Evolutionary conservation across 352 stramenopile genomes (phyloP).

Genomic region (Globisporangium spiculum): DNA sequence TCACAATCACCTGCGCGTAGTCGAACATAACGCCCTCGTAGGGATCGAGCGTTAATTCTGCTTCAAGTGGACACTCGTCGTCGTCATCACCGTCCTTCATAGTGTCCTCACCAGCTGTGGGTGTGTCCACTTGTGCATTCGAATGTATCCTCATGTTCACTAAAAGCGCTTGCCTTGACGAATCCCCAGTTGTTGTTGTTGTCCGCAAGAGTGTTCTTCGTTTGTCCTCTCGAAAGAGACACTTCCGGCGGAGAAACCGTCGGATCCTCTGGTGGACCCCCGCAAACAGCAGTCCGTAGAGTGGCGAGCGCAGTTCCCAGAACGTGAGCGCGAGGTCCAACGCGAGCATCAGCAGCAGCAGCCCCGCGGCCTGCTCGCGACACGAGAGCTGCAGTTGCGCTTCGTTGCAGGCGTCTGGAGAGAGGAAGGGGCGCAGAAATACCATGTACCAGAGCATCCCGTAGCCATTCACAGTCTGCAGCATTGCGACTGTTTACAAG

Average conservation of each 20-base stretch:
- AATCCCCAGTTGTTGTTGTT: background rate
- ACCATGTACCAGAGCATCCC: slow-evolving; percentile 49
- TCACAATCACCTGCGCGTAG: slow-evolving; percentile 69
- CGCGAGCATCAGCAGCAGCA: slow-evolving; percentile 47
- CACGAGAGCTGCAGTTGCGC: slow-evolving; percentile 28
- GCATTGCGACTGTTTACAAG: slow-evolving; percentile 35
- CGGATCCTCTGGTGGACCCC: slow-evolving; percentile 2
- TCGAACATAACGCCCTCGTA: slow-evolving; percentile 78
- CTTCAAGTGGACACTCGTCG: slow-evolving; percentile 21
- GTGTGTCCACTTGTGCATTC: background rate
- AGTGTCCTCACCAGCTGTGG: background rate
- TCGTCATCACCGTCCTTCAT: slow-evolving; percentile 8
- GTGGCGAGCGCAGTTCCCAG: slow-evolving; percentile 39
- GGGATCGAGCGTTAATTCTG: slow-evolving; percentile 37
- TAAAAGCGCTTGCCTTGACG: slow-evolving; percentile 10
- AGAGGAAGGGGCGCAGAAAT: slow-evolving; percentile 42
- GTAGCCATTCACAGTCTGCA: slow-evolving; percentile 67
- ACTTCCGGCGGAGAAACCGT: background rate
- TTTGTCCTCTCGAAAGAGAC: background rate
- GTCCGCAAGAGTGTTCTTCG: slow-evolving; percentile 2
- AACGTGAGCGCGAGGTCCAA: slow-evolving; percentile 28
- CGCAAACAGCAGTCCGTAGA: slow-evolving; percentile 24
- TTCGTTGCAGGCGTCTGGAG: slow-evolving; percentile 17
- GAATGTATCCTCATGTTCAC: background rate
- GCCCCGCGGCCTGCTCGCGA: slow-evolving; percentile 37